A percentile compares a stretch with the other conserved stretches of the same genome.
phyloP scores from a whole-genome alignment of 805 yeast species.

The Candida sanyiensis region DNA sequence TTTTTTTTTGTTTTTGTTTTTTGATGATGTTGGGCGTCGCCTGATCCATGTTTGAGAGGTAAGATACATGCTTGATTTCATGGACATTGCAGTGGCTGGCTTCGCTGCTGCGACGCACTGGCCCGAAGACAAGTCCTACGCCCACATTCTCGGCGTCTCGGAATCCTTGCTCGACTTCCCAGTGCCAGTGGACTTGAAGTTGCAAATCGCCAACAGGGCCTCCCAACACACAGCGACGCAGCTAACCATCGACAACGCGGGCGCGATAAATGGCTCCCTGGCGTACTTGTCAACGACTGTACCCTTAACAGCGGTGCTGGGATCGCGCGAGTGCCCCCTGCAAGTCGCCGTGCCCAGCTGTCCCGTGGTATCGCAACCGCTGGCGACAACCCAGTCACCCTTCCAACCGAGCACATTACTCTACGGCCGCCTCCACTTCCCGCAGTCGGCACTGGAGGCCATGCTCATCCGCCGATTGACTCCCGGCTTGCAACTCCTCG shows the following conservation, averaged over 20 bases:
- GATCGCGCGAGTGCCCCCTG: conserved; percentile 48
- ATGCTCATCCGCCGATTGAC: conserved; percentile 67
- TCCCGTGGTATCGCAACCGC: conserved; percentile 37
- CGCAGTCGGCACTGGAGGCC: conserved; percentile 82
- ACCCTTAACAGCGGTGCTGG: conserved; percentile 45
- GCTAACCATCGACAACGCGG: conserved; percentile 59
- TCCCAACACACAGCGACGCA: conserved; percentile 68
- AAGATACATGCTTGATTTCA: conserved; percentile 42
- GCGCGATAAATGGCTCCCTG: conserved; percentile 70
- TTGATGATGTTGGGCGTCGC: too few relatives aligned
- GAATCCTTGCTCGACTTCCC: conserved; percentile 60
- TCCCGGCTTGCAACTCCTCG: conserved; percentile 53
- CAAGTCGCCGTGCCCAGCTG: conserved; percentile 47
- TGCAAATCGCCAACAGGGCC: conserved; percentile 66
- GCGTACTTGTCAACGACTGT: conserved; percentile 73
- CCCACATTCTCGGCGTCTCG: conserved; percentile 69
- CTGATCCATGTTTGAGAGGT: not conserved
- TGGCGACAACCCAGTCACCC: conserved; percentile 6
- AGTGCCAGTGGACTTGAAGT: conserved; percentile 59
- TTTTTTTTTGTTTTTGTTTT: conserved; percentile 1
- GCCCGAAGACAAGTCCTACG: conserved; percentile 75
- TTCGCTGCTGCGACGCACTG: conserved; percentile 68
- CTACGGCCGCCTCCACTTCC: conserved; percentile 86
- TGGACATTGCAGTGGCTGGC: conserved; percentile 78
- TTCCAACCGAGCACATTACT: conserved; percentile 39